Base-by-base conservation (phyloP, 768 basidiomycete species). In the Hypholoma fasciculare region DNA sequence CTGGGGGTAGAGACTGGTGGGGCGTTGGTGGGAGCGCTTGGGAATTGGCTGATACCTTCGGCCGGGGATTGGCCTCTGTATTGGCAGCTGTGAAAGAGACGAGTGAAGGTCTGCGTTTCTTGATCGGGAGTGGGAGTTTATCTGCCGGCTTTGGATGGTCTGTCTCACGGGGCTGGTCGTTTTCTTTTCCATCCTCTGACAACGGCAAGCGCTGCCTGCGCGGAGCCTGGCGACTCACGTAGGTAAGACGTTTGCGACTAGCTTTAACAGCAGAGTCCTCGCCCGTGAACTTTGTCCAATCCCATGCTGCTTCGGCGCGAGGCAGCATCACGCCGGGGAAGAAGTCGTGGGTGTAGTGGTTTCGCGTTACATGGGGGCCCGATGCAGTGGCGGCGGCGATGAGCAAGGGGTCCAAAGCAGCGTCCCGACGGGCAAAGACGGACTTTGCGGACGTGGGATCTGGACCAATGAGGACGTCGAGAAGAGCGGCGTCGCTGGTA, bases 291-390 rank as follows among this genome's bases (percentile, higher is more conserved):
- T 81, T 85, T 39, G 82, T 76, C 84, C 82, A 84, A 66, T 86
- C 83, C 75, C 78, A 82, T 12, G 79, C 71, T 9, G 78, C 81
- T 64, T 86, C 82, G 12, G 78, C 75, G 56, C 76, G 76, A 30
- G 78, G 82, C 42, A 82, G 74, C 67, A 78, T 77, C 27, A 83
- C 78, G 0, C 79, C 81, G 0, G 88, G 87, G 64, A 86, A 86
- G 71, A 88, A 85, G 65, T 89, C 88, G 70, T 96, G 94, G 49
- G 87, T 82, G 67, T 90, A 92, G 70, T 96, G 94, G 65, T 94
- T 92, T 46, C 91, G 82, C 39, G 94, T 94, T 55, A 90, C 80
- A 60, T 91, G 83, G 9, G 90, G 88, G 4, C 86, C 87, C 0
- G 89, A 87, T 0, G 89, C 86, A 9, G 82, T 80, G 6, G 86